These are phyloP conservation scores for Ganoderma resinaceum DNA, from an alignment of 1,284 basidiomycete species.

Conservation along the genomic window DNA sequence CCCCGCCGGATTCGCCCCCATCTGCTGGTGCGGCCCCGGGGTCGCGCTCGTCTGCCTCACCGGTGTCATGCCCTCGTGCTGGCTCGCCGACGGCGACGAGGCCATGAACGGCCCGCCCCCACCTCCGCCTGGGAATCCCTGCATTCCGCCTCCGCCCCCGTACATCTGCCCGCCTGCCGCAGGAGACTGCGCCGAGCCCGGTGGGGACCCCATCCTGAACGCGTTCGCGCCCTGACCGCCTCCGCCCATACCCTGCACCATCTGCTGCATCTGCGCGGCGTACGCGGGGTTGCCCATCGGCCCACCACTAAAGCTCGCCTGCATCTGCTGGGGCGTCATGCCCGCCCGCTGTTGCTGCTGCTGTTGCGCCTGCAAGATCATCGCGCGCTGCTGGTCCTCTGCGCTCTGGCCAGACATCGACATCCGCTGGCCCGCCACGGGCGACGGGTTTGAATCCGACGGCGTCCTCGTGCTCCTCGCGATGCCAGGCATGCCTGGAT, in stretches of 20 bases:
- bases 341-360: slow-evolving; percentile 23
- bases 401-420: slow-evolving; percentile 42
- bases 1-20: slow-evolving; percentile 34
- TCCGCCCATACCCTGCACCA: slow-evolving; percentile 5
- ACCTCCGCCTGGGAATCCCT: slow-evolving; percentile 25
- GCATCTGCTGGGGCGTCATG: slow-evolving; percentile 27
- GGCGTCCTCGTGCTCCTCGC: slow-evolving; percentile 75
- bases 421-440: slow-evolving; percentile 57
- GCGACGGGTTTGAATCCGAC: slow-evolving; percentile 64
- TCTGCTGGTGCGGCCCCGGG: slow-evolving; percentile 38
- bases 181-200: slow-evolving; percentile 35
- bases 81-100: slow-evolving; percentile 37
- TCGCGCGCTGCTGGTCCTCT: slow-evolving; percentile 60
- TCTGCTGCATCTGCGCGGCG: slow-evolving; percentile 12
- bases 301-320: slow-evolving; percentile 26
- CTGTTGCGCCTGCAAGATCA: slow-evolving; percentile 48
- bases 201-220: slow-evolving; percentile 48
- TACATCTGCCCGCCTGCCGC: slow-evolving; percentile 32
- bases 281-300: slow-evolving; percentile 17
- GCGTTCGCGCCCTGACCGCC: not conserved
- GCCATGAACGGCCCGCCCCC: slow-evolving; percentile 35
- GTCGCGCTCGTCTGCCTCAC: slow-evolving; percentile 39
- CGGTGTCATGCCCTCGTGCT: slow-evolving; percentile 35
- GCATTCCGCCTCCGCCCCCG: slow-evolving; percentile 28
- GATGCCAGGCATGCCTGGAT: slow-evolving; percentile 70